Evolutionary conservation across 306 rosid genomes (phyloP).

Genomic region (Fragaria nilgerrensis): DNA sequence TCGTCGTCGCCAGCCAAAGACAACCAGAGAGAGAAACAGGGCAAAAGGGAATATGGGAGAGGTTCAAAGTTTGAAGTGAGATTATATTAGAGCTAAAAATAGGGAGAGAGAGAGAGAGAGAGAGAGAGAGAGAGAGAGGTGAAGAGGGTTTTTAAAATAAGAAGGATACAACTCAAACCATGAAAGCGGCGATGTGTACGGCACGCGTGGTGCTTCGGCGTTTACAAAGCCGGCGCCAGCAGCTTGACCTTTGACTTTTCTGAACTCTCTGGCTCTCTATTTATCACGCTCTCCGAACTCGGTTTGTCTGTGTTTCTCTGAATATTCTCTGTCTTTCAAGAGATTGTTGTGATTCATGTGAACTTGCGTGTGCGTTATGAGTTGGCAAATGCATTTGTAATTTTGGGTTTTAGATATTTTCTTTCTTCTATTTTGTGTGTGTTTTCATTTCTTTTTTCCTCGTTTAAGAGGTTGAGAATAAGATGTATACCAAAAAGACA

Average conservation of each 20-base stretch:
- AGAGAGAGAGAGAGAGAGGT: background rate
- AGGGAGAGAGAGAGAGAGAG: background rate
- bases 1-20: background rate
- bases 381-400: background rate
- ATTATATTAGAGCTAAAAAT: background rate
- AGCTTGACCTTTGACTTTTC: background rate
- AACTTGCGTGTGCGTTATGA: background rate
- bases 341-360: background rate
- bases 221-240: slow-evolving; percentile 19
- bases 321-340: background rate
- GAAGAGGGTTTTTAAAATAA: background rate
- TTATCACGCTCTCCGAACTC: background rate
- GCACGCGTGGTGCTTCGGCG: slow-evolving; percentile 26
- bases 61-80: background rate
- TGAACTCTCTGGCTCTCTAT: background rate
- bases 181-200: slow-evolving; percentile 28
- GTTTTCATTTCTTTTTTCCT: background rate
- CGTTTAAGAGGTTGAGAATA: background rate
- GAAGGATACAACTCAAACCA: slow-evolving; percentile 2
- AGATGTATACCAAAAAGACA: background rate
- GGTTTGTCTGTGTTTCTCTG: background rate
- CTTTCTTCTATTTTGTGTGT: background rate
- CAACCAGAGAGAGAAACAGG: background rate
- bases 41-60: slow-evolving; percentile 1
- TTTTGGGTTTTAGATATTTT: background rate